Evolutionary conservation across 75 land plant species (phyloP), one percentile per base, ranked within the genome.

Genomic region (Pinus albicaulis): DNA sequence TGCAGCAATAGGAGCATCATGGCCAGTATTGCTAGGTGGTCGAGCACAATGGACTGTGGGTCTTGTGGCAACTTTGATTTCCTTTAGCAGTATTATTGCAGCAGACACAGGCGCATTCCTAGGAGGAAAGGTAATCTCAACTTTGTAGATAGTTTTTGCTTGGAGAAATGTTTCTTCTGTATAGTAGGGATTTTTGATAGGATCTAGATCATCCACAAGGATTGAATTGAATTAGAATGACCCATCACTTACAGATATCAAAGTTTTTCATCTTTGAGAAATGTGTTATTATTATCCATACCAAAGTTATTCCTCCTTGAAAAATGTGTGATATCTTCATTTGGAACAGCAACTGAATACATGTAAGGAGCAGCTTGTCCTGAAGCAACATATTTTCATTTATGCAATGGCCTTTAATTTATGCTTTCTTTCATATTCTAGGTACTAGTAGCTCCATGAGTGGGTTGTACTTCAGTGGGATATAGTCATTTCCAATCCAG

Each of bases 61-160:
- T 34, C 88, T 96, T 79, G 82, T 97, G 63, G 98, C 95, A 58
- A 97, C 95, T 6, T 82, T 97, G 60, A 90, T 97, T 72, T 84
- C 99, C 70, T 34, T 90, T 38, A 86, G 99, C 82, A 83, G 95
- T 63, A 85, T 96, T 73, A 89, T 94, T 84, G 98, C 98, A 65
- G 99, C 99, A 56, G 98, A 97, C 78, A 97, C 98, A 28, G 93
- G 73, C 84, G 98, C 98, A 74, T 97, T 89, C 79, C 61, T 97
- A 57, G 95, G 98, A 58, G 99, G 99, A 41, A 94, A 82, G 98
- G 99, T 92, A 84, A 59, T 68, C 55, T 20, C 19, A 38, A 36
- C 48, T 41, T 44, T n/a, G 52, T 3, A 68, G 71, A 68, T 68
- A n/a, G 12, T 36, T 68, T 13, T 41, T 68, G 52, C 7, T 41